Conservation (phyloP, 192 early-diverging fungal species). For the Lunasporangiospora selenospora region DNA sequence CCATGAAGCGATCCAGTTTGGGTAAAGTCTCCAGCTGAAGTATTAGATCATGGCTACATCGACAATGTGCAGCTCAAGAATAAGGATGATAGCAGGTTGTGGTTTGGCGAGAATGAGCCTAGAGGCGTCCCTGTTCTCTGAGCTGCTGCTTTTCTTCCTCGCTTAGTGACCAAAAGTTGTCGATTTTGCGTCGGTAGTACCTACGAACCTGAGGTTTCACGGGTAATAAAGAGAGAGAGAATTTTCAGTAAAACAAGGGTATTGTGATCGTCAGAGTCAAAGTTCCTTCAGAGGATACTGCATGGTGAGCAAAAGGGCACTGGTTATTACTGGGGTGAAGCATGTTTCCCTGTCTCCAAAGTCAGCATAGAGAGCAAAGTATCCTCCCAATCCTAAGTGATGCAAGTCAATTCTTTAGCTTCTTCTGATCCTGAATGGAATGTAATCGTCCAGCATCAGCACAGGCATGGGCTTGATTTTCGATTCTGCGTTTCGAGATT, state of each 20-base stretch:
- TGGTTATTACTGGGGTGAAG: slow-evolving; percentile 30
- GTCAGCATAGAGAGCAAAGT: slow-evolving; percentile 38
- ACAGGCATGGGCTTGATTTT: no score
- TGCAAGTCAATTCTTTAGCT: no score
- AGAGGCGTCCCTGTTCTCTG: slow-evolving; percentile 46
- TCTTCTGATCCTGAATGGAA: no score
- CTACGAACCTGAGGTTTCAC: slow-evolving; percentile 15
- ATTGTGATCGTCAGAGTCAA: no score
- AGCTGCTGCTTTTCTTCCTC: slow-evolving; percentile 48
- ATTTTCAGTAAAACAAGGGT: neutral
- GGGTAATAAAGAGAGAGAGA: neutral
- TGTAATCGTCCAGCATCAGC: no score
- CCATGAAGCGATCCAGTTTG: neutral
- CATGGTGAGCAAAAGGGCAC: neutral
- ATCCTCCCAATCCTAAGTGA: slow-evolving; percentile 35
- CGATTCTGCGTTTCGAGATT: no score
- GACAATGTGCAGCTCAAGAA: neutral
- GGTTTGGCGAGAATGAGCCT: neutral
- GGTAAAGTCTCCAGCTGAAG: neutral
- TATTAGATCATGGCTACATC: neutral
- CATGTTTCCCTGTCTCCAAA: slow-evolving; percentile 46
- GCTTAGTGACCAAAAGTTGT: slow-evolving; percentile 43
- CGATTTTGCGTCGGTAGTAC: slow-evolving; percentile 26
- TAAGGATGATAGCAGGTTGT: neutral
- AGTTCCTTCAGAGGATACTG: neutral